Evolutionary conservation across 2,329 filamentous ascomycete genomes (phyloP).

Genomic region (Macroventuria anomochaeta): DNA sequence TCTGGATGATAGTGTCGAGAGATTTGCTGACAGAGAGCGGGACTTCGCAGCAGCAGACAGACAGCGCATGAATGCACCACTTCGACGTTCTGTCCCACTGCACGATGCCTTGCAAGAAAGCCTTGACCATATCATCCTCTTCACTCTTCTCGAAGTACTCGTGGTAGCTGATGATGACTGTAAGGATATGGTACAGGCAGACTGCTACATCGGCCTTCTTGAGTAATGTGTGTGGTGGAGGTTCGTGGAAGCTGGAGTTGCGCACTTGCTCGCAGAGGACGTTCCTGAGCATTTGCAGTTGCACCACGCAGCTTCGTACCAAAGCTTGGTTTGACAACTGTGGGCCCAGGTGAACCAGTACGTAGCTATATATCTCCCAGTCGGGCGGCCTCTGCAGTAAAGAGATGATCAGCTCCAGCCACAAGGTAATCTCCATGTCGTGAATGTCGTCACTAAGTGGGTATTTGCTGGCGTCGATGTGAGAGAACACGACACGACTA

Average conservation of each 20-base stretch:
- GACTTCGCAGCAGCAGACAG: constrained; percentile 93
- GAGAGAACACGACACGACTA: constrained; percentile 60
- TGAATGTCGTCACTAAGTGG: constrained; percentile 47
- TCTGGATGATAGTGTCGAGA: constrained; percentile 83
- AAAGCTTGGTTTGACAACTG: constrained; percentile 90
- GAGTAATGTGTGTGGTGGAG: constrained; percentile 77
- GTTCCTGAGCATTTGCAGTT: constrained; percentile 77
- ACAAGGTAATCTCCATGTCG: constrained; percentile 60
- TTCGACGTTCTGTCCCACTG: constrained; percentile 87
- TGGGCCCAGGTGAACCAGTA: constrained; percentile 82
- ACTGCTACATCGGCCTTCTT: constrained; percentile 88
- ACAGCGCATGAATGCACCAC: constrained; percentile 91
- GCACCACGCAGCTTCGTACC: constrained; percentile 74
- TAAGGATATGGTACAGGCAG: constrained; percentile 85
- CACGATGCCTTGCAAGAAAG: constrained; percentile 84
- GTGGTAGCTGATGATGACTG: constrained; percentile 90
- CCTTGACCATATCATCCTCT: constrained; percentile 85
- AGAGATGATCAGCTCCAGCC: constrained; percentile 79
- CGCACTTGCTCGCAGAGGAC: constrained; percentile 84
- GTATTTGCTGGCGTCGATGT: constrained; percentile 49
- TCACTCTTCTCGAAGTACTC: constrained; percentile 82
- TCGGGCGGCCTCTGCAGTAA: constrained; percentile 77
- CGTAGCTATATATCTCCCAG: constrained; percentile 93
- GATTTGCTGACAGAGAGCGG: constrained; percentile 86
- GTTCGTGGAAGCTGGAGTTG: constrained; percentile 78